Base-by-base conservation (phyloP, 208 protist species). In the Lotmaria passim region DNA sequence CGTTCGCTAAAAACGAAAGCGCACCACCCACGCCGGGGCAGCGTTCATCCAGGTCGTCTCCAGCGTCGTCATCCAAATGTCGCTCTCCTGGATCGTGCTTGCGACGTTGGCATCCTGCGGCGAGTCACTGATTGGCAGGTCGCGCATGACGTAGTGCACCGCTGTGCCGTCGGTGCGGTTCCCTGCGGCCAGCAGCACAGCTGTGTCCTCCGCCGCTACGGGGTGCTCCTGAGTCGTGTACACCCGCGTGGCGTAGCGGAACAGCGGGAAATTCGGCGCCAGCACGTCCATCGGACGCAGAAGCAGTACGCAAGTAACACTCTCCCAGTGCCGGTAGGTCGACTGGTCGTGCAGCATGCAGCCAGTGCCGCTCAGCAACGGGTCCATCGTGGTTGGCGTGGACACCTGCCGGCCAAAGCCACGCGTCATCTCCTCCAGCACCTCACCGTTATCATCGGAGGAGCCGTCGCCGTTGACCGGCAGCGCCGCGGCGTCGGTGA, bases 1-100 rank as follows among this genome's bases (percentile, higher is more conserved):
- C n/a, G n/a, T n/a, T n/a, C n/a, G n/a, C 21, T 73, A 79, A 39
- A 82, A 87, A 43, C 47, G 56, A 26, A 86, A 91, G 59, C 73
- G 78, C 64, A 91, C 39, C 15, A 91, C 71, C 79, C 82, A 89
- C 23, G 82, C 86, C 34, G 86, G 86, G 8, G 86, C 82, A 15
- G 86, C 78, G 48, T 55, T 72, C 86, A 91, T 91, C 86, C 86
- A 91, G 12, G 82, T 88, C 38, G 86, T 85, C 61, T 86, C 75
- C 23, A 91, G 43, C 15, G 63, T 65, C 50, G 71, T 80, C 30
- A 23, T 66, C 50, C 65, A 64, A 14, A 81, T 21, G 14, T 66
- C 61, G 39, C 76, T 69, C 7, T 78, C 73, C 24, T 59, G 39
- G 4, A 81, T 56, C 1, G 50, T 60, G 19, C 51, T 44, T 5